Evolutionary conservation across 2,329 filamentous ascomycete species (phyloP).

Genomic region (Ascochyta lentis): DNA sequence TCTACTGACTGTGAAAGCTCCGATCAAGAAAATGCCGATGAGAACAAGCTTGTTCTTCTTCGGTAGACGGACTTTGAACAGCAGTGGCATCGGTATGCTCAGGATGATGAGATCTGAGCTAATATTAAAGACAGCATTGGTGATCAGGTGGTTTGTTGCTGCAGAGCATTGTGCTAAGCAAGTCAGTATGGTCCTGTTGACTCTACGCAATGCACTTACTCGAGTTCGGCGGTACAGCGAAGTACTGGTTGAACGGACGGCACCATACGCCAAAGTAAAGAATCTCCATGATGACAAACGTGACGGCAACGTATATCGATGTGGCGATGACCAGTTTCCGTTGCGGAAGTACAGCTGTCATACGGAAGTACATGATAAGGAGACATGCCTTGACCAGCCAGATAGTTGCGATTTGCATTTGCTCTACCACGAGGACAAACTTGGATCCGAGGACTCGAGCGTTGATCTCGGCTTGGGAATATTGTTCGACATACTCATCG

Average conservation of each 20-base stretch:
- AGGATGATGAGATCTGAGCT: slow-evolving; percentile 56
- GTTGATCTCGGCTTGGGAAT: slow-evolving; percentile 48
- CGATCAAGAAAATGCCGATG: slow-evolving; percentile 63
- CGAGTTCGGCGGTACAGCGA: slow-evolving; percentile 55
- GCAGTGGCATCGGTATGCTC: slow-evolving; percentile 55
- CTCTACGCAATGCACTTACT: slow-evolving; percentile 20
- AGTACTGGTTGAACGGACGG: slow-evolving; percentile 60
- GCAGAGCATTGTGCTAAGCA: slow-evolving; percentile 50
- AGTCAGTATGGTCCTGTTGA: background rate
- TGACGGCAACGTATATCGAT: slow-evolving; percentile 53
- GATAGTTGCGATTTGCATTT: slow-evolving; percentile 59
- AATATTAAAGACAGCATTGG: slow-evolving; percentile 54
- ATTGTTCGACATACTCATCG: slow-evolving; percentile 37
- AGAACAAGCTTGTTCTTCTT: slow-evolving; percentile 61
- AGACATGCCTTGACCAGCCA: slow-evolving; percentile 63
- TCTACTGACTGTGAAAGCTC: slow-evolving; percentile 46
- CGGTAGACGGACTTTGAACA: slow-evolving; percentile 53
- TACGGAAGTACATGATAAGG: slow-evolving; percentile 60
- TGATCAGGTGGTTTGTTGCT: slow-evolving; percentile 51
- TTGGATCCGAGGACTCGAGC: slow-evolving; percentile 61
- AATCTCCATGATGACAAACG: slow-evolving; percentile 57
- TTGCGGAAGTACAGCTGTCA: slow-evolving; percentile 51
- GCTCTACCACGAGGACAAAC: slow-evolving; percentile 61
- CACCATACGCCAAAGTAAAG: slow-evolving; percentile 63
- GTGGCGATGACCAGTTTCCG: slow-evolving; percentile 51